phyloP scores from a whole-genome alignment of 164 flowering plant species.

The Tinospora cordifolia region DNA sequence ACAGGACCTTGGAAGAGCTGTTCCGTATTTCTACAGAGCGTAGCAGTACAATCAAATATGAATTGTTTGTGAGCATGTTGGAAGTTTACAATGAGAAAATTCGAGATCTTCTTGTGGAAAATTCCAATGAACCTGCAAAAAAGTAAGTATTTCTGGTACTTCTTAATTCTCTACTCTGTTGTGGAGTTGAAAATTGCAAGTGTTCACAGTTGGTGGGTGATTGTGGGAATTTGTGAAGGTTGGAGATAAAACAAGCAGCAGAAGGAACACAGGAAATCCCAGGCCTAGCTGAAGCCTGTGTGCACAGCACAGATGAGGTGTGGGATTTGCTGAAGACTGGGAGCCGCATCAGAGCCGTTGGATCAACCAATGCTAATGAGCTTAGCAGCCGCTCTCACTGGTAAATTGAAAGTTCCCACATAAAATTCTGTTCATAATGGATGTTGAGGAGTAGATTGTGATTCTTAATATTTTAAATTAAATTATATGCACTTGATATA shows the following conservation, averaged over 20 bases:
- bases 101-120: constrained; percentile 69
- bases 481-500: not conserved
- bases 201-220: not conserved
- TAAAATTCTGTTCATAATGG: not conserved
- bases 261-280: constrained; percentile 86
- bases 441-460: too few species aligned
- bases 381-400: constrained; percentile 91
- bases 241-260: constrained; percentile 78
- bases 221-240: constrained; percentile 22
- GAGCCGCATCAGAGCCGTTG: constrained; percentile 66
- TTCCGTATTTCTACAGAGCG: constrained; percentile 52
- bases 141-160: constrained; percentile 38
- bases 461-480: too few species aligned
- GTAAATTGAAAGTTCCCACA: constrained; percentile 26
- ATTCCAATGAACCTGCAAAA: constrained; percentile 43
- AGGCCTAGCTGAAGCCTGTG: constrained; percentile 67
- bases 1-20: constrained; percentile 69
- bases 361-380: constrained; percentile 86
- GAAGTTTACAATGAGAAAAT: constrained; percentile 91
- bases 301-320: constrained; percentile 51
- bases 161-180: not conserved
- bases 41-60: constrained; percentile 39
- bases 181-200: not conserved
- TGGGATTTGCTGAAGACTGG: constrained; percentile 76
- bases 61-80: constrained; percentile 72